These are phyloP conservation scores for Balamuthia mandrillaris DNA, from an alignment of 208 protist species.

Conservation along the genomic window DNA sequence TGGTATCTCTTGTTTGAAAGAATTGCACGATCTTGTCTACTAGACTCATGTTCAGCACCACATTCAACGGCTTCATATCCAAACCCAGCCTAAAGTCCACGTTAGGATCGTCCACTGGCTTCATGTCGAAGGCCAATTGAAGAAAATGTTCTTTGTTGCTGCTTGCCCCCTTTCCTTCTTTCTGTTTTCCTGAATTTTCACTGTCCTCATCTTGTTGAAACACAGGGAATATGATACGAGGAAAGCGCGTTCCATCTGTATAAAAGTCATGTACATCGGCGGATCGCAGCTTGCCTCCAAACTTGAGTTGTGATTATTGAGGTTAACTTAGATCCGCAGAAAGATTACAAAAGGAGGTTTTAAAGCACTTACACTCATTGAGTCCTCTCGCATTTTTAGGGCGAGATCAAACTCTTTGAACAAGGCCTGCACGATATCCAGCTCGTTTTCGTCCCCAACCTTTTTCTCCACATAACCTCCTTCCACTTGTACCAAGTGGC, in stretches of 20 bases:
- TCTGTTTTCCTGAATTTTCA: too few relatives aligned
- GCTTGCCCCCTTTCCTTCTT: background rate
- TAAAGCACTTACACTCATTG: background rate
- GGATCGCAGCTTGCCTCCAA: conserved; percentile 2
- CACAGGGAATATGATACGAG: background rate
- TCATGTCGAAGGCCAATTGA: background rate
- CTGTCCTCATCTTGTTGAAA: background rate
- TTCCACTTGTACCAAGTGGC: background rate
- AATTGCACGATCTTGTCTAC: conserved; percentile 13
- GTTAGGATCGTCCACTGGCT: background rate
- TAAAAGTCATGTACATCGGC: conserved; percentile 29
- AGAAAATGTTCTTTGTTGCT: background rate
- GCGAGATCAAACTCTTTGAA: background rate
- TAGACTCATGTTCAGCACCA: conserved; percentile 9
- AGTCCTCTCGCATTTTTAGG: background rate
- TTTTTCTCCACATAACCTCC: too few relatives aligned
- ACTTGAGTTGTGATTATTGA: background rate
- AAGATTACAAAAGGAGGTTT: background rate
- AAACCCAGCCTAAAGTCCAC: background rate
- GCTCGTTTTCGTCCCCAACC: too few relatives aligned
- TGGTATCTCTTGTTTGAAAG: background rate
- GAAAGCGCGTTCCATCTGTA: conserved; percentile 14
- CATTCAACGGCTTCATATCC: conserved; percentile 26
- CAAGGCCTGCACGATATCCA: background rate
- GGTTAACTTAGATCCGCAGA: background rate